Evolutionary conservation across 768 basidiomycete genomes (phyloP), one percentile per base, ranked within the genome.

Genomic region (Tubosaeta sp.): DNA sequence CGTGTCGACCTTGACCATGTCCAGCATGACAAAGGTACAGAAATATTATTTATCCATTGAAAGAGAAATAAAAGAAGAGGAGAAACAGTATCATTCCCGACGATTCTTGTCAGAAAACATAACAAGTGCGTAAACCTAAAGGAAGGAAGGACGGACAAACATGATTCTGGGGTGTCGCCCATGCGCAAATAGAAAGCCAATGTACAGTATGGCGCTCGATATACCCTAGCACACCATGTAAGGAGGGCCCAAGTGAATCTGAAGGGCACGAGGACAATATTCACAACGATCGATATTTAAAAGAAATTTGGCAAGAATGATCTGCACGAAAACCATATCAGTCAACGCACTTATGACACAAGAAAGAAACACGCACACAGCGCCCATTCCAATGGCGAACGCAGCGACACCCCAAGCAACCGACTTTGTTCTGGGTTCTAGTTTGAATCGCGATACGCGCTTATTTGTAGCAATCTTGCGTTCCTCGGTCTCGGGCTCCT

Each of bases 381-480:
- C 91, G 46, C 88, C 81, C 67, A 88, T 73, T 27, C 91, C 91
- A 46, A 91, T 74, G 34, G 88, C 89, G 69, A 95, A 95, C 17
- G 87, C 86, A 34, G 88, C 77, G 17, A 87, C 74, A 34, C 91
- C 91, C 91, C 91, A 94, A 3, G 86, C 88, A 49, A 86, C 75
- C 33, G 84, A 83, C 70, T 86, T 88, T 59, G 81, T 79, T 62
- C 82, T 79, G 11, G 91, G 84, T 58, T 84, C 78, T 56, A 85
- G 64, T 43, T 74, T 64, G 66, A 80, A 79, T 53, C 80, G 66
- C 29, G 76, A 70, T 46, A 84, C 74, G 43, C 91, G 79, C 43
- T 77, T 79, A 65, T 92, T 92, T 29, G 83, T 77, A 17, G 73
- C 77, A 47, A 87, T 76, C 43, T 70, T 71, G 41, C 81, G 76